These are phyloP conservation scores for Ensete glaucum DNA, from an alignment of 176 grass and related monocot genomes.

Conservation along the genomic window DNA sequence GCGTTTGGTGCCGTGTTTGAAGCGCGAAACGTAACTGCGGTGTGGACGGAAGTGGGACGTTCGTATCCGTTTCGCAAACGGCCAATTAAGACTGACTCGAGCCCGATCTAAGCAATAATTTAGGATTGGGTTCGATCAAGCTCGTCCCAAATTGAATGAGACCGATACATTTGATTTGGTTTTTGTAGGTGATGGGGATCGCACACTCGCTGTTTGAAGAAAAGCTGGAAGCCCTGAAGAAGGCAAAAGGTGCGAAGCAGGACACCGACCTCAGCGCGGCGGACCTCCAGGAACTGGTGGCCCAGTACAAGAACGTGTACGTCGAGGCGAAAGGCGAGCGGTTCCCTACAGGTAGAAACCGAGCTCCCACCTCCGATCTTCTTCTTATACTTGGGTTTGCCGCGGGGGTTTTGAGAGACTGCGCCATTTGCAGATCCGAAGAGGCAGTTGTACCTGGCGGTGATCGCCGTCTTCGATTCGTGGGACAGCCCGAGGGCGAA, in stretches of 20 bases:
- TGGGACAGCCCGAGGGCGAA: constrained; percentile 87
- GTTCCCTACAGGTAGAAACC: constrained; percentile 66
- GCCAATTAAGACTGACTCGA: too few relatives aligned
- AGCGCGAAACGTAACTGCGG: too few relatives aligned
- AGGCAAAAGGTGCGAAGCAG: constrained; percentile 32
- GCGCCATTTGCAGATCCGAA: constrained; percentile 50
- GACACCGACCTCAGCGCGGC: constrained; percentile 73
- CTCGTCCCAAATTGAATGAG: too few relatives aligned
- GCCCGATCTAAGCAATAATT: too few relatives aligned
- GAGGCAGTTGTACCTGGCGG: constrained; percentile 61
- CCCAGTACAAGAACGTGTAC: constrained; percentile 79
- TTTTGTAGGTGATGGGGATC: constrained; percentile 67
- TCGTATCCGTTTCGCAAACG: too few relatives aligned
- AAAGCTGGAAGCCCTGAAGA: constrained; percentile 82
- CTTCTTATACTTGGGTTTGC: not conserved
- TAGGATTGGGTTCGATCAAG: too few relatives aligned
- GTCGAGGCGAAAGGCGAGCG: constrained; percentile 64
- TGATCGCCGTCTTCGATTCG: constrained; percentile 77
- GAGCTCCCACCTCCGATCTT: not conserved
- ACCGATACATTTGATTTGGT: not conserved
- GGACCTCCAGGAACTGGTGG: constrained; percentile 71
- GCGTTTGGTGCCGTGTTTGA: too few relatives aligned
- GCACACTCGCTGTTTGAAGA: constrained; percentile 61
- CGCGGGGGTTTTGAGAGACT: too few relatives aligned
- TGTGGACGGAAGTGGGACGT: too few relatives aligned